These are phyloP conservation scores for Mortierella sp. DNA, from an alignment of 371 early-diverging fungal genomes.

Conservation along the genomic window DNA sequence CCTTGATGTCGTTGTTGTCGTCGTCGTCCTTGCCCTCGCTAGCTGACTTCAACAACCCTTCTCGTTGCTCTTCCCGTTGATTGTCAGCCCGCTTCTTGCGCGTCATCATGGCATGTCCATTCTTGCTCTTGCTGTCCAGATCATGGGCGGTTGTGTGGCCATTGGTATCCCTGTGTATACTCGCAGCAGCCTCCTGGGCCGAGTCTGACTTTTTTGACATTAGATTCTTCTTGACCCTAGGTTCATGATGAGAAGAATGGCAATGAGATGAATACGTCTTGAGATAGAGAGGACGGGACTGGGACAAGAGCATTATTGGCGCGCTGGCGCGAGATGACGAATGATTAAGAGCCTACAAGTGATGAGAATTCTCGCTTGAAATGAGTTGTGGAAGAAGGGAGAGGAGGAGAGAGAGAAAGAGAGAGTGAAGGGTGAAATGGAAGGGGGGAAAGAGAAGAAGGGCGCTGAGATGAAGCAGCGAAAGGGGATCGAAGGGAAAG, in stretches of 20 bases:
- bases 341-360: conserved; percentile 4
- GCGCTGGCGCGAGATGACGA: conserved; percentile 37
- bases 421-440: not conserved
- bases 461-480: not conserved
- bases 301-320: too few species aligned
- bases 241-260: too few species aligned
- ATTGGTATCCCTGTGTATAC: conserved; percentile 5
- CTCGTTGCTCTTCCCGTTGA: conserved; percentile 33
- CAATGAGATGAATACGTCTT: too few species aligned
- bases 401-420: not conserved
- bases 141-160: conserved; percentile 32
- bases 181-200: not conserved
- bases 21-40: conserved; percentile 5
- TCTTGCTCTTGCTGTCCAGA: conserved; percentile 9
- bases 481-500: not conserved
- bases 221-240: too few species aligned
- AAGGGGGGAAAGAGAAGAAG: not conserved
- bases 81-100: conserved; percentile 34
- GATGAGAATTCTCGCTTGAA: not conserved
- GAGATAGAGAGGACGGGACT: too few species aligned
- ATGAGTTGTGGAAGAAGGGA: not conserved
- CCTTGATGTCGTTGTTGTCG: not conserved
- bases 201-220: too few species aligned
- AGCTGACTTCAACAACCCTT: conserved; percentile 40
- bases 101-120: conserved; percentile 23